Conservation (phyloP, 2,329 filamentous ascomycete species). For the Sordariomycetes sp. region DNA sequence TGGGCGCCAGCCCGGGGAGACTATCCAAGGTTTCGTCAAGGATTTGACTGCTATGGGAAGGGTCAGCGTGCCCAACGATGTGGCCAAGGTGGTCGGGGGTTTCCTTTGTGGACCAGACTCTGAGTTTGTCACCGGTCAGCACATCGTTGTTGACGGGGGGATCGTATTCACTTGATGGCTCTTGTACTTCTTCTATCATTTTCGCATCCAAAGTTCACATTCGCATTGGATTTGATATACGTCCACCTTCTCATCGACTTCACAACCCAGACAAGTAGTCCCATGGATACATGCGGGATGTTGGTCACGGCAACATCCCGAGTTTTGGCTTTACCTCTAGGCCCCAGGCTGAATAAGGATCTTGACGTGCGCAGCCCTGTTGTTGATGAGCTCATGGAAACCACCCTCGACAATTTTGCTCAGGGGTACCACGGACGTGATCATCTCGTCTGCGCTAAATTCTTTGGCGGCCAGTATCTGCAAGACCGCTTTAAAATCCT, state of each 20-base stretch:
- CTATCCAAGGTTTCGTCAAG: slow-evolving; percentile 42
- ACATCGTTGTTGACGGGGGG: slow-evolving; percentile 51
- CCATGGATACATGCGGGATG: too few relatives aligned
- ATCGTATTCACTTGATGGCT: slow-evolving; percentile 42
- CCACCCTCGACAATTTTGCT: slow-evolving; percentile 40
- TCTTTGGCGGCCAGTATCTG: slow-evolving; percentile 11
- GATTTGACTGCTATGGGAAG: slow-evolving; percentile 48
- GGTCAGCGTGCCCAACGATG: slow-evolving; percentile 52
- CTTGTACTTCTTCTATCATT: too few relatives aligned
- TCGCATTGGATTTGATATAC: too few relatives aligned
- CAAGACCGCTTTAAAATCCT: slow-evolving; percentile 14
- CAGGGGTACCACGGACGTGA: slow-evolving; percentile 40
- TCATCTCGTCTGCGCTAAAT: slow-evolving; percentile 40
- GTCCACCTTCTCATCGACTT: too few relatives aligned
- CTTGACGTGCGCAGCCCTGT: slow-evolving; percentile 48
- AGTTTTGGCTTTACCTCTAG: too few relatives aligned
- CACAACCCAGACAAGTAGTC: too few relatives aligned
- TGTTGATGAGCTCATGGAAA: slow-evolving; percentile 39
- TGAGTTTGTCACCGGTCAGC: slow-evolving; percentile 59
- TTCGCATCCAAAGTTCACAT: too few relatives aligned
- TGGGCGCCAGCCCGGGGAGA: slow-evolving; percentile 40
- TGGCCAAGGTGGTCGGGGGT: slow-evolving; percentile 51
- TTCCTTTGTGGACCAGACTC: slow-evolving; percentile 50
- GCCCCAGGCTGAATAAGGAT: too few relatives aligned
- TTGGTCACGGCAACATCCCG: too few relatives aligned